phyloP scores from a whole-genome alignment of 306 rosid species.

The Mimosa bimucronata region DNA sequence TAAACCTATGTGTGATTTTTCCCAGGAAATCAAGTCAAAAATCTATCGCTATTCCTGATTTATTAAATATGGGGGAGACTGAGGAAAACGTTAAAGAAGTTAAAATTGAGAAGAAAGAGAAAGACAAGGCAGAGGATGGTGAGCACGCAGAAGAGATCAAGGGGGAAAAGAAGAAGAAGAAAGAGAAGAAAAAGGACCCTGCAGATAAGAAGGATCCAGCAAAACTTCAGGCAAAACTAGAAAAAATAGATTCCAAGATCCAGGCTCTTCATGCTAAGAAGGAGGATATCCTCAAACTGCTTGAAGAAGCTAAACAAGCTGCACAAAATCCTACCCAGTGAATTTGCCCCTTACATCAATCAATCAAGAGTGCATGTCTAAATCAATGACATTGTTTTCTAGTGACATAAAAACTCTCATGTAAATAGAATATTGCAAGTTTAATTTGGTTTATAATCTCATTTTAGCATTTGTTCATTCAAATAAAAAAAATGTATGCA shows the following conservation, averaged over 20 bases:
- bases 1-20: conserved; percentile 25
- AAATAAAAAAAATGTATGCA: no score
- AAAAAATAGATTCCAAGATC: conserved; percentile 57
- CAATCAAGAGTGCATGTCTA: background rate
- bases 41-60: background rate
- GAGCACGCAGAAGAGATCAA: conserved; percentile 27
- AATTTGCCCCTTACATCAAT: background rate
- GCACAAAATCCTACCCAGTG: conserved; percentile 25
- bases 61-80: conserved; percentile 49
- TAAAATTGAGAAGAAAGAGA: conserved; percentile 25
- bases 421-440: no score
- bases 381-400: no score
- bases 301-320: conserved; percentile 50
- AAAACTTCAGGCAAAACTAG: conserved; percentile 61
- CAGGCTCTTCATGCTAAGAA: conserved; percentile 55
- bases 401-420: no score
- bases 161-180: conserved; percentile 50
- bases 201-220: conserved; percentile 59
- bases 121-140: conserved; percentile 17
- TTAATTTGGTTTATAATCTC: no score
- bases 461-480: no score
- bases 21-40: conserved; percentile 34
- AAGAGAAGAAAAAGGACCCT: conserved; percentile 59
- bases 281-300: conserved; percentile 56
- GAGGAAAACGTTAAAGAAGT: conserved; percentile 28